phyloP scores from a whole-genome alignment of 495 filamentous ascomycete species.

The Neurospora sp. region DNA sequence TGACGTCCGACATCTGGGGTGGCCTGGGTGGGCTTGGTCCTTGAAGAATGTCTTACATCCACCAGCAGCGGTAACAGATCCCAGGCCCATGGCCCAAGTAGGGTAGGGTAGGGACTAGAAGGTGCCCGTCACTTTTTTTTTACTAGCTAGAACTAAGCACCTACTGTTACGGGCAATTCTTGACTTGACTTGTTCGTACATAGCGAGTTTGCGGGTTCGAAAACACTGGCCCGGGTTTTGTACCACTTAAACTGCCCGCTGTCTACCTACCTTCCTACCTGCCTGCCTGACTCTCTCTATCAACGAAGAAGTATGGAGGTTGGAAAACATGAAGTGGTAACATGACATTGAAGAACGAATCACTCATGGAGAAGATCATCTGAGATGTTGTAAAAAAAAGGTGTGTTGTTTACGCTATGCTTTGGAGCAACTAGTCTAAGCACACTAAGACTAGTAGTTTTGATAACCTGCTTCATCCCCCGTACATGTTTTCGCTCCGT shows the following conservation, averaged over 20 bases:
- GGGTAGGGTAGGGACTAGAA: neutral
- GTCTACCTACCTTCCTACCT: neutral
- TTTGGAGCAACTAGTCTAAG: neutral
- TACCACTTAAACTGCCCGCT: neutral
- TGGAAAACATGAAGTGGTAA: neutral
- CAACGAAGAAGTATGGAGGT: neutral
- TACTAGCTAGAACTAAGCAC: neutral
- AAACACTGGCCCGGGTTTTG: neutral
- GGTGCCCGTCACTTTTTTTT: neutral
- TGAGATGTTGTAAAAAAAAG: neutral
- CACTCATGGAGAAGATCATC: neutral
- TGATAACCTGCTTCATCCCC: neutral
- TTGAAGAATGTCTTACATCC: neutral
- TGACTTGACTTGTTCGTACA: neutral
- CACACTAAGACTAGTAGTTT: neutral
- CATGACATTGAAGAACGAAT: neutral
- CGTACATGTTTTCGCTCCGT: neutral
- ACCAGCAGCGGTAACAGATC: neutral
- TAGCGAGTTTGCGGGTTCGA: neutral
- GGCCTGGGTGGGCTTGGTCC: neutral
- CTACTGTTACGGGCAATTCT: neutral
- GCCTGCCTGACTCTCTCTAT: neutral
- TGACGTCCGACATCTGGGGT: neutral
- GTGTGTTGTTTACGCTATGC: neutral
- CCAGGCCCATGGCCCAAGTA: neutral